Conservation (phyloP, 2,329 filamentous ascomycete species). For the Pestalotiopsis sp. region DNA sequence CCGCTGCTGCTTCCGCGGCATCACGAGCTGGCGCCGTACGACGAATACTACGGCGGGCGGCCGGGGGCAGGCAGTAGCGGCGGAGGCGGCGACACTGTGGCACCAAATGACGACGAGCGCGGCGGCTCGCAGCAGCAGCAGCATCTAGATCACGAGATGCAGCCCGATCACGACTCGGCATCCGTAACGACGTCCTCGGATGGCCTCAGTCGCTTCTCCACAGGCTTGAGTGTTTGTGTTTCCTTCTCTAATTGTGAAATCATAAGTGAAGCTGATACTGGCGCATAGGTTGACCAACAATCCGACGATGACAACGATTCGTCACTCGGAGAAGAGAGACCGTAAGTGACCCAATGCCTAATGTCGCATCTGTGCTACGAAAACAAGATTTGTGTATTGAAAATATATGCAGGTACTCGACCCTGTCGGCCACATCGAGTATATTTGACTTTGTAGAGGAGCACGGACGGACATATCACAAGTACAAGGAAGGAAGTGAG, state of each 20-base stretch:
- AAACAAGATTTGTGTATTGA: not conserved
- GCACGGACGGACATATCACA: constrained; percentile 24
- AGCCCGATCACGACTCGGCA: not conserved
- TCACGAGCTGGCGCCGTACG: not conserved
- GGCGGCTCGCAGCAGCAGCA: too few relatives aligned
- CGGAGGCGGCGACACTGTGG: not conserved
- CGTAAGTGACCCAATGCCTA: not conserved
- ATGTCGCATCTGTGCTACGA: not conserved
- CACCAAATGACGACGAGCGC: not conserved
- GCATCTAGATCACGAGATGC: not conserved
- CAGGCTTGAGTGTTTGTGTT: not conserved
- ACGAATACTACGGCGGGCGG: not conserved
- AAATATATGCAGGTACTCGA: constrained; percentile 17
- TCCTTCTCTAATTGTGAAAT: too few relatives aligned
- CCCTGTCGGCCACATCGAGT: constrained; percentile 22
- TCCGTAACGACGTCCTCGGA: not conserved
- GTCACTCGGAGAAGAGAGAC: not conserved
- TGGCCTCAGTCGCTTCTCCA: not conserved
- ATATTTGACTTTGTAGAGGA: constrained; percentile 24
- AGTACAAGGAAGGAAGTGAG: constrained; percentile 27
- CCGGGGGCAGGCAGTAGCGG: not conserved
- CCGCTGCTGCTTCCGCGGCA: not conserved
- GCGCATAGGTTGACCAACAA: not conserved
- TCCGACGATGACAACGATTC: not conserved
- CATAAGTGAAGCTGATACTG: too few relatives aligned